Evolutionary conservation across 31 red algal genomes (phyloP).

Genomic region (Bonnemaisonia californica): DNA sequence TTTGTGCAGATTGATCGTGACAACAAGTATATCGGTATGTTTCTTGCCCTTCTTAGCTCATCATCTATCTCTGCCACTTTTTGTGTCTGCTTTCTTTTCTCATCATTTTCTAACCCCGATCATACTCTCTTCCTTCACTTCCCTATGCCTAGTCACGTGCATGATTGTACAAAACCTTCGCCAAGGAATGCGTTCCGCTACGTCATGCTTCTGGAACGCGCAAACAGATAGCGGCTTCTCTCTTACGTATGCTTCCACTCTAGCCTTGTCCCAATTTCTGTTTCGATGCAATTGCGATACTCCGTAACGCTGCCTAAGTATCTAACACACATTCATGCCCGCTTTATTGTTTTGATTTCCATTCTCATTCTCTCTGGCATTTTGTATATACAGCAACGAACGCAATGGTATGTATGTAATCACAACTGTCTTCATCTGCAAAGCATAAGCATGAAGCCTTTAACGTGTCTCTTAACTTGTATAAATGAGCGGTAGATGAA

Average conservation of each 20-base stretch:
- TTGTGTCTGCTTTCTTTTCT: neutral
- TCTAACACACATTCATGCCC: neutral
- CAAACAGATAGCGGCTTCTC: constrained; percentile 72
- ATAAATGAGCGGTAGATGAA: neutral
- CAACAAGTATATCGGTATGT: constrained; percentile 86
- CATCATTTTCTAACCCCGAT: no score
- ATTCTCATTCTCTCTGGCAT: neutral
- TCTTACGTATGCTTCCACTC: constrained; percentile 68
- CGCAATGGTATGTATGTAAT: constrained; percentile 82
- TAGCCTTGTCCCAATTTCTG: no score
- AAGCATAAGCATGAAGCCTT: constrained; percentile 32
- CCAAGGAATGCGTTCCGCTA: constrained; percentile 76
- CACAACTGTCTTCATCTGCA: constrained; percentile 80
- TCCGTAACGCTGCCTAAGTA: neutral
- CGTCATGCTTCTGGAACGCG: constrained; percentile 78
- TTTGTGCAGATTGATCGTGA: constrained; percentile 76
- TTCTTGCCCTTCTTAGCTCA: neutral
- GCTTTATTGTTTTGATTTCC: neutral
- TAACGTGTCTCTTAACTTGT: neutral
- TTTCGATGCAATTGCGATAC: no score
- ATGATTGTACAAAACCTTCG: constrained; percentile 80
- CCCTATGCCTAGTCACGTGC: constrained; percentile 32
- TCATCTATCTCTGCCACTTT: neutral
- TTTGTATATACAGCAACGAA: constrained; percentile 32
- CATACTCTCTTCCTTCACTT: neutral